Percentiles rank a stretch among this genome's conserved stretches.
Conservation (phyloP, 495 filamentous ascomycete genomes). For the Echria macrotheca region DNA sequence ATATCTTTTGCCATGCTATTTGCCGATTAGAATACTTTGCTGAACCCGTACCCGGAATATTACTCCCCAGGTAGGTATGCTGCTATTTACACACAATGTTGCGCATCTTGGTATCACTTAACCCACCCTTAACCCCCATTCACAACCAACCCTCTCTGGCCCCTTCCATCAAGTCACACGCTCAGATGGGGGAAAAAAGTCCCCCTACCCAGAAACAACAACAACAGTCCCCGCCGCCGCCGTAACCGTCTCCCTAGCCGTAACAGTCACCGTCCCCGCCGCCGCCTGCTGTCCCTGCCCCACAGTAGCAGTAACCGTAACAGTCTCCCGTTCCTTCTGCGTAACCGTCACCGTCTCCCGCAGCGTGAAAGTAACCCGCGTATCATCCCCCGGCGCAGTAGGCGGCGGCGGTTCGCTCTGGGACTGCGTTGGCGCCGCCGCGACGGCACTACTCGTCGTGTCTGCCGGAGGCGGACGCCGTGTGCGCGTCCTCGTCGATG, state of each 20-base stretch:
- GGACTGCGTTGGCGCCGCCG: background rate
- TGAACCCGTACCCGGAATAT: too few species aligned
- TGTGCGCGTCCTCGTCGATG: too few species aligned
- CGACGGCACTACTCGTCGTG: background rate
- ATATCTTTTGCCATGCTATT: too few species aligned
- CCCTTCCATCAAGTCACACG: too few species aligned
- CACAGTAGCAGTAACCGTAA: background rate
- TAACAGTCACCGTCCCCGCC: conserved; percentile 9
- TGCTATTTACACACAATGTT: too few species aligned
- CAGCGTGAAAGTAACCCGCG: conserved; percentile 12
- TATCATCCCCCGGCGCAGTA: background rate
- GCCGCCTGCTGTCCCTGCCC: background rate
- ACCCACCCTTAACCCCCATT: too few species aligned
- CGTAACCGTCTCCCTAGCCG: conserved; percentile 5
- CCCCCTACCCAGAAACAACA: too few species aligned
- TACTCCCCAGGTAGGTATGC: too few species aligned
- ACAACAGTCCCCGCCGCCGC: background rate
- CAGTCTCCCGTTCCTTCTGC: conserved; percentile 1
- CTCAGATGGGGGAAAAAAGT: too few species aligned
- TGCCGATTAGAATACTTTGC: too few species aligned
- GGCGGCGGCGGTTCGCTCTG: background rate
- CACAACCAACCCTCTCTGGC: too few species aligned
- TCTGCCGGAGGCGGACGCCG: background rate
- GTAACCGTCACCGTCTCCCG: conserved; percentile 15
- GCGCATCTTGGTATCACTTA: too few species aligned